phyloP scores from a whole-genome alignment of 208 protist species.

The Balamuthia mandrillaris region DNA sequence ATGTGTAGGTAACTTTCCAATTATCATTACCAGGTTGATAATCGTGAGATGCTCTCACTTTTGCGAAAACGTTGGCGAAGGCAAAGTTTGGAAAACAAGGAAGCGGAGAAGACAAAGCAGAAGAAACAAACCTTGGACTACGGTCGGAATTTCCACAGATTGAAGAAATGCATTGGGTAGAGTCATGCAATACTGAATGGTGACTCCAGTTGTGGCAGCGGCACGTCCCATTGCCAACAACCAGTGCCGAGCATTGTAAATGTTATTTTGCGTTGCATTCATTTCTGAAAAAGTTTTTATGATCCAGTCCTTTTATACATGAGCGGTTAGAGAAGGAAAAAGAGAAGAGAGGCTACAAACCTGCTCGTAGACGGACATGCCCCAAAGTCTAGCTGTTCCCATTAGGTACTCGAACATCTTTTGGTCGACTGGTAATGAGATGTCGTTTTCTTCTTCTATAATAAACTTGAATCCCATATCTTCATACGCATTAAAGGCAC shows the following conservation, averaged over 20 bases:
- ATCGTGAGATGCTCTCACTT: background rate
- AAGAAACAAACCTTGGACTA: background rate
- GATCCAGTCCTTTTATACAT: slow-evolving; percentile 17
- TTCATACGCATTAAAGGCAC: background rate
- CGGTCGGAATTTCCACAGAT: background rate
- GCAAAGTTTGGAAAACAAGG: background rate
- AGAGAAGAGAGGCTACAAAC: background rate
- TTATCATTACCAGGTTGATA: slow-evolving; percentile 4
- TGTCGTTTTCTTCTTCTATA: background rate
- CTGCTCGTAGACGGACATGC: background rate
- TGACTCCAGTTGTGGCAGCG: background rate
- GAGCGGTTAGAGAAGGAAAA: background rate
- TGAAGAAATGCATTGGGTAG: background rate
- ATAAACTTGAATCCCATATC: background rate
- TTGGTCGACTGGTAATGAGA: slow-evolving; percentile 6
- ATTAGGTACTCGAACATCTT: slow-evolving; percentile 21
- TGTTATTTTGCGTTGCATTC: background rate
- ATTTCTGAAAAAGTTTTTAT: background rate
- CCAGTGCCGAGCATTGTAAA: background rate
- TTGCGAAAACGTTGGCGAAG: background rate
- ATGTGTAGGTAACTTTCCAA: slow-evolving; percentile 1
- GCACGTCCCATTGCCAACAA: slow-evolving; percentile 18
- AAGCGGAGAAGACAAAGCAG: background rate
- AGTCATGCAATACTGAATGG: slow-evolving; percentile 40
- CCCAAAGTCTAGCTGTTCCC: slow-evolving; percentile 1